Base-by-base conservation (phyloP, 208 protist species). In the Naegleria fowleri region DNA sequence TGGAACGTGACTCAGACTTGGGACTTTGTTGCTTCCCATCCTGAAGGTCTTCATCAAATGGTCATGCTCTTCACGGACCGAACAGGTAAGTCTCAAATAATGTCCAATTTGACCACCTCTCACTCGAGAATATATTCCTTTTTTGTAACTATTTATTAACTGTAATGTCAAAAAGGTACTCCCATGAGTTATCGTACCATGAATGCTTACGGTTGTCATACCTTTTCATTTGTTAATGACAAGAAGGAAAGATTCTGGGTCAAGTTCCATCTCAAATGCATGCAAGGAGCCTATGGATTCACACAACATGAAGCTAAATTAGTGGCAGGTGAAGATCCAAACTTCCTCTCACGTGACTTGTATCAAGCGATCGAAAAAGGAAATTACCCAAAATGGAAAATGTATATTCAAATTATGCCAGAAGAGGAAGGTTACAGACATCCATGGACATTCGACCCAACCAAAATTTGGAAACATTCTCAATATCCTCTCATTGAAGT, bases 191-290 rank as follows among this genome's bases (percentile, higher is more conserved):
- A 94, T 88, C 93, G 95, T 90, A 91, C 92, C 83, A 96, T 96
- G 93, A 89, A 96, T 92, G 94, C 92, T 58, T 95, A 93, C 86
- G 88, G 92, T 52, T 92, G 90, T 58, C 94, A 97, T 92, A 96
- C 96, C 13, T 95, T 95, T 84, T 95, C 92, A 52, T 84, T 95
- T 38, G 92, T 97, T 51, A 97, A 96, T 92, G 48, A 84, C 16
- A 43, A 95, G 51, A 93, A 92, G 39, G 92, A 95, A 91, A 29
- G 58, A 67, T 83, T 90, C 89, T 97, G 91, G 91, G 94, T 96
- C 83, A 97, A 97, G 92, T 94, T 95, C 19, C 96, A 97, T 91
- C 94, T 95, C 58, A 95, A 93, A 67, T 93, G 93, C 55, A 86
- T 95, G 76, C 91, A 91, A 84, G 96, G 96, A 89, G 92, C 95